Evolutionary conservation across 306 rosid genomes (phyloP).

Genomic region (Acmispon strigosus): DNA sequence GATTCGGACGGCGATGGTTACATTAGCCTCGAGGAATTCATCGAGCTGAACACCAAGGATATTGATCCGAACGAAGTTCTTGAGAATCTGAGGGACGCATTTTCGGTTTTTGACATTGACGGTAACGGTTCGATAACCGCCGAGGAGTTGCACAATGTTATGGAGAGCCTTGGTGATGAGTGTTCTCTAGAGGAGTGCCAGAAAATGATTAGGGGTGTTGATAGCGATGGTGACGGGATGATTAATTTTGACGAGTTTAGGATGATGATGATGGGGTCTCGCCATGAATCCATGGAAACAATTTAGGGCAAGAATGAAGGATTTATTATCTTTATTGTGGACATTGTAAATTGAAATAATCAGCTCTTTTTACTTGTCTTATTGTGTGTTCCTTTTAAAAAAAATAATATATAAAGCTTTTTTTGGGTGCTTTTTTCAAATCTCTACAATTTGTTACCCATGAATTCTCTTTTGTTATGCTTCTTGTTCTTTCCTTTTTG

Average conservation of each 20-base stretch:
- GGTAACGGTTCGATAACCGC: conserved; percentile 75
- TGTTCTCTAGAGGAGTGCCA: conserved; percentile 67
- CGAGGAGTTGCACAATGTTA: conserved; percentile 62
- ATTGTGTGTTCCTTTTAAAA: no score
- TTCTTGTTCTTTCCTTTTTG: no score
- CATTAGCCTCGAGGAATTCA: conserved; percentile 62
- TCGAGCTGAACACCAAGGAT: conserved; percentile 68
- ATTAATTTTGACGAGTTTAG: conserved; percentile 75
- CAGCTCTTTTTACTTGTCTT: no score
- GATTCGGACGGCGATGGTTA: conserved; percentile 79
- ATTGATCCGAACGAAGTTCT: conserved; percentile 61
- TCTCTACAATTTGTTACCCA: no score
- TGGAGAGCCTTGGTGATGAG: conserved; percentile 56
- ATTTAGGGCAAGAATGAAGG: background rate
- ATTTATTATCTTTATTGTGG: no score
- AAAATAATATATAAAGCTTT: no score
- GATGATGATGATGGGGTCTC: conserved; percentile 78
- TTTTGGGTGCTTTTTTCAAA: no score
- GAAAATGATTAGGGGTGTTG: conserved; percentile 74
- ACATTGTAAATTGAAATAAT: no score
- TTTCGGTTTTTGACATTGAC: conserved; percentile 66
- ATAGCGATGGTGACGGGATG: conserved; percentile 72
- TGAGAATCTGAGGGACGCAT: conserved; percentile 65
- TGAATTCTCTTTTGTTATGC: no score
- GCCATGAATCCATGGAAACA: conserved; percentile 12